Evolutionary conservation across 2,329 filamentous ascomycete species (phyloP).

Genomic region (Spiromastix sp.): DNA sequence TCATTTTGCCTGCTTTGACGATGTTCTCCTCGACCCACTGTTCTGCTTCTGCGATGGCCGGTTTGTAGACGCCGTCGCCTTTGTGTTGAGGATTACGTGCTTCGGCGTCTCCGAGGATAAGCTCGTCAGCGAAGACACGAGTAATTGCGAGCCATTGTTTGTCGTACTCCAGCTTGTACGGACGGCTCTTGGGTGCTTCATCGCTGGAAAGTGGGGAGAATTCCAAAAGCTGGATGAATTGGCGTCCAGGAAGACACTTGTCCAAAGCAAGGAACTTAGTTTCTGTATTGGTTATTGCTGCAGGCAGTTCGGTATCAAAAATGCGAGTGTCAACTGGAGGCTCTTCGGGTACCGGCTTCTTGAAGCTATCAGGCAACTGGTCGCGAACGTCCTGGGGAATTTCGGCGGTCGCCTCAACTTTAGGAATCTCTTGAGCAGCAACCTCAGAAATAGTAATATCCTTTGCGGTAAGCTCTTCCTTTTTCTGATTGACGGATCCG

Average conservation of each 20-base stretch:
- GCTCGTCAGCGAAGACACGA: slow-evolving; percentile 60
- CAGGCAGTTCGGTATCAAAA: slow-evolving; percentile 55
- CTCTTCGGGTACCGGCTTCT: slow-evolving; percentile 28
- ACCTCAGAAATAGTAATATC: neutral
- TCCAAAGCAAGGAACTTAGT: slow-evolving; percentile 85
- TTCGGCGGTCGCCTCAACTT: slow-evolving; percentile 16
- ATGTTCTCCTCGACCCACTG: slow-evolving; percentile 76
- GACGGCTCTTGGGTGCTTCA: slow-evolving; percentile 23
- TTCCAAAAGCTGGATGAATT: slow-evolving; percentile 70
- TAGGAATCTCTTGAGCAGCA: neutral
- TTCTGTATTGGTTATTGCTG: slow-evolving; percentile 62
- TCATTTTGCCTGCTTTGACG: slow-evolving; percentile 49
- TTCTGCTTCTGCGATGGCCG: slow-evolving; percentile 58
- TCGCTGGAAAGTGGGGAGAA: slow-evolving; percentile 41
- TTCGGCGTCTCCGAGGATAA: slow-evolving; percentile 52
- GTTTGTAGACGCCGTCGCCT: slow-evolving; percentile 58
- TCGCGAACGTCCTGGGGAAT: slow-evolving; percentile 58
- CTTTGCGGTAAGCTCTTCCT: neutral
- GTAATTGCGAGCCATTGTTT: slow-evolving; percentile 93
- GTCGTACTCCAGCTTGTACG: slow-evolving; percentile 66
- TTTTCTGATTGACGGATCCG: neutral
- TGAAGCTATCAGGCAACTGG: slow-evolving; percentile 68
- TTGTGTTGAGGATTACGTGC: slow-evolving; percentile 48
- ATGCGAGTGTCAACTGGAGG: slow-evolving; percentile 25
- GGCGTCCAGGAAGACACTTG: slow-evolving; percentile 61